Conservation (phyloP, 177 flowering plant genomes). For the Vitis hybrid region DNA sequence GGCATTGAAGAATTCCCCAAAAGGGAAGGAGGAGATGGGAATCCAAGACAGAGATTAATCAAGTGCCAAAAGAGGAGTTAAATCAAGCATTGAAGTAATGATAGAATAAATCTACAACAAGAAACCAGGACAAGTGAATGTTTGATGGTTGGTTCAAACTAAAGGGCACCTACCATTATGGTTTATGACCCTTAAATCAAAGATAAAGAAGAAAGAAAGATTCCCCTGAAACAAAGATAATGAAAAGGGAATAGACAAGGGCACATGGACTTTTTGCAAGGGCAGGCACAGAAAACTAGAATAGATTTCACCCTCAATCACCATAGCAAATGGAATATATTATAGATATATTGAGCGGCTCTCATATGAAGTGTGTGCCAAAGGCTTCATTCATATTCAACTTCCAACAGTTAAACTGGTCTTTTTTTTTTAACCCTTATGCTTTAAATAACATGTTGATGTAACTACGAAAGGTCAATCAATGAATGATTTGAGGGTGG, state of each 20-base stretch:
- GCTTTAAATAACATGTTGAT: background rate
- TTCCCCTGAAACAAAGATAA: slow-evolving; percentile 4
- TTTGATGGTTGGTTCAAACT: slow-evolving; percentile 16
- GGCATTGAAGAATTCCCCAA: background rate
- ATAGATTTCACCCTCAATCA: background rate
- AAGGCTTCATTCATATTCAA: too few relatives aligned
- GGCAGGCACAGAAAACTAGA: slow-evolving; percentile 28
- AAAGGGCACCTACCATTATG: slow-evolving; percentile 9
- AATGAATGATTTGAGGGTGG: slow-evolving; percentile 10
- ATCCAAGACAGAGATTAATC: background rate
- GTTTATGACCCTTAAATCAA: slow-evolving; percentile 1
- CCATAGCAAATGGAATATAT: too few relatives aligned
- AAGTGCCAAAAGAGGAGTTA: background rate
- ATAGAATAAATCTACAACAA: background rate
- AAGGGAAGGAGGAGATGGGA: background rate
- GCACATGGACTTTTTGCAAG: slow-evolving; percentile 22
- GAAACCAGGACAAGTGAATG: background rate
- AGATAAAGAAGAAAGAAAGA: slow-evolving; percentile 9
- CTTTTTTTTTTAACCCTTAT: slow-evolving; percentile 1
- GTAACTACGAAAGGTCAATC: slow-evolving; percentile 10
- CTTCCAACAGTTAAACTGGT: too few relatives aligned
- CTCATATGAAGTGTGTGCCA: too few relatives aligned
- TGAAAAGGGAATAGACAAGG: slow-evolving; percentile 10
- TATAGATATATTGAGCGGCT: too few relatives aligned
- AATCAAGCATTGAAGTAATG: background rate